Base-by-base conservation (phyloP, 768 basidiomycete genomes). In the Phlegmacium glaucopus region DNA sequence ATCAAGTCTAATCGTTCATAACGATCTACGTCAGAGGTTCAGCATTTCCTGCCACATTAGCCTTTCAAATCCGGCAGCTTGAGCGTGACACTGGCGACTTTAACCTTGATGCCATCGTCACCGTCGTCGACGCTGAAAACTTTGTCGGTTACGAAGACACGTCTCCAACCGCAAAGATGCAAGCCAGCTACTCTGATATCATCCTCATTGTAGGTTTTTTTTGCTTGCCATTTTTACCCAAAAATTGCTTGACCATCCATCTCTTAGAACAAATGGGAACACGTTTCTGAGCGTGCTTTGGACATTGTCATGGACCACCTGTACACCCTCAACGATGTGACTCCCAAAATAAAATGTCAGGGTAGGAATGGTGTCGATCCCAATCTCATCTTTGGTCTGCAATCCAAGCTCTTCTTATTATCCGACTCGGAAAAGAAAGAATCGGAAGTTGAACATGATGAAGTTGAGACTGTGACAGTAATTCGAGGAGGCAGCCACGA, bases 161-260 rank as follows among this genome's bases (percentile, higher is more conserved):
- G 0, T 91, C 88, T 6, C 86, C 90, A 0, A 94, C 94, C 1
- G 93, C 94, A 16, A 90, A 82, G 62, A 92, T 95, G 85, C 85
- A 91, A 70, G 90, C 94, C n/a, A 87, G 87, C 60, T 97, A 95
- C 63, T 93, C 94, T 3, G 94, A 97, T 62, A 75, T 94, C 32
- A 81, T 97, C 48, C 71, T 97, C 25, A 79, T 97, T 45, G 89
- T 90, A 34, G 18, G 26, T 29, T 22, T 52, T 32, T n/a, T 10
- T 29, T 27, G 26, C n/a, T 17, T 49, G 3, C 22, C 22, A 22
- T 22, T 22, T 44, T 18, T n/a, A 43, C 32, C 42, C 16, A 32
- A 36, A 22, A 22, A 3, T 22, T 22, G 18, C 38, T 26, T 28
- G 37, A 16, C n/a, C 27, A 50, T 56, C 18, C 11, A 32, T 29